Conservation (phyloP, 2,329 filamentous ascomycete species). For the Xylariaceae sp. region DNA sequence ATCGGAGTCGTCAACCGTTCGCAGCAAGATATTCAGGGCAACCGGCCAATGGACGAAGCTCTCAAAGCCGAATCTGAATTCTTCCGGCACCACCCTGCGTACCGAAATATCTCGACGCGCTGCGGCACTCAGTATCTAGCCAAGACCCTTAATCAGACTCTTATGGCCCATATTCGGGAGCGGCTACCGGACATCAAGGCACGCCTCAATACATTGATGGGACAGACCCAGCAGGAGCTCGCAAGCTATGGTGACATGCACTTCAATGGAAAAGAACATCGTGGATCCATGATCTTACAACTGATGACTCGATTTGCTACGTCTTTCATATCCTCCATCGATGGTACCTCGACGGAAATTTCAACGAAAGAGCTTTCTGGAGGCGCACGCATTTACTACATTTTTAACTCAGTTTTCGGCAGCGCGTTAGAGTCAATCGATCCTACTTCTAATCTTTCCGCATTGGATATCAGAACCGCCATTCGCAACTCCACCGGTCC, state of each 20-base stretch:
- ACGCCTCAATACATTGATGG: conserved; percentile 95
- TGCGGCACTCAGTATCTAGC: conserved; percentile 95
- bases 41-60: conserved; percentile 92
- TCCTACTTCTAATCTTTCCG: conserved; percentile 91
- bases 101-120: conserved; percentile 90
- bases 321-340: conserved; percentile 97
- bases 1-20: conserved; percentile 98
- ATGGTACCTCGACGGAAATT: conserved; percentile 97
- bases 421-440: conserved; percentile 96
- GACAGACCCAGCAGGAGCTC: conserved; percentile 98
- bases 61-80: conserved; percentile 90
- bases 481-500: conserved; percentile 98
- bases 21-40: conserved; percentile 95
- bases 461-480: conserved; percentile 92
- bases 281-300: conserved; percentile 91
- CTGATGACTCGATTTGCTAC: conserved; percentile 98
- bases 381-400: conserved; percentile 95
- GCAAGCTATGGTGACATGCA: conserved; percentile 98
- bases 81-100: conserved; percentile 95
- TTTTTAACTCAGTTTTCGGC: conserved; percentile 98
- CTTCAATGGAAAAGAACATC: conserved; percentile 95
- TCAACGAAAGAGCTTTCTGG: conserved; percentile 97
- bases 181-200: conserved; percentile 97
- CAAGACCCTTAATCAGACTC: conserved; percentile 89
- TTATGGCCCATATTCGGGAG: conserved; percentile 96